Base-by-base conservation (phyloP, 768 basidiomycete species). In the Tulasnella sp. region DNA sequence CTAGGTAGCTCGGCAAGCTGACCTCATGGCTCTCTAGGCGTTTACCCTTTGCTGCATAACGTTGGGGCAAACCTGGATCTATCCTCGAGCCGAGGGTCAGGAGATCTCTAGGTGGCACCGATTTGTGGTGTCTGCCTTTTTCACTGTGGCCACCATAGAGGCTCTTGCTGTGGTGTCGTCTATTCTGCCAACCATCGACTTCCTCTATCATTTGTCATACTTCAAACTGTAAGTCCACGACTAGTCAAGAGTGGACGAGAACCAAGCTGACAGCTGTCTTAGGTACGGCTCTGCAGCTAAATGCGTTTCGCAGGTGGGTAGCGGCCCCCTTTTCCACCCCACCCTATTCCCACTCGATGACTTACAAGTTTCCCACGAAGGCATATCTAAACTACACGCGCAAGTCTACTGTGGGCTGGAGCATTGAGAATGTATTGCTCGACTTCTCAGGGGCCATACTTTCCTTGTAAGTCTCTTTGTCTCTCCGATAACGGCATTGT, bases 281-380 rank as follows among this genome's bases (percentile, higher is more conserved):
- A 75, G 74, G 19, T 80, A 80, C 74, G 81, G 84, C 68, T 82
- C 83, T 6, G 72, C 82, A 42, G 79, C 82, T 40, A 86, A 86
- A 79, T 84, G 83, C 71, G 70, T 85, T 3, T 85, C 85, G 4
- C 85, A 85, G 77, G 82, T 84, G 49, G 19, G 77, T 42, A 37
- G 52, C 8, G 3, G 15, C 6, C 67, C n/a, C 67, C 17, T 69
- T 69, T 54, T 19, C 38, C 22, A 34, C 34, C 6, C 31, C 29
- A 19, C 67, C 31, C 11, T 3, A 2, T 14, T 69, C 6, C 31
- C 29, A 19, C 67, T 31, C 11, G 12, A 2, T 14, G 45, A 14
- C 42, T 78, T 37, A 36, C 31, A 29, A 4, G 42, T 31, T 58
- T 45, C 25, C 37, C 38, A 31, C 29, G 17, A 29, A 81, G 78